A percentile compares a stretch with the other conserved stretches of the same genome.
phyloP scores from a whole-genome alignment of 352 stramenopile species.

The Globisporangium takayamanum region DNA sequence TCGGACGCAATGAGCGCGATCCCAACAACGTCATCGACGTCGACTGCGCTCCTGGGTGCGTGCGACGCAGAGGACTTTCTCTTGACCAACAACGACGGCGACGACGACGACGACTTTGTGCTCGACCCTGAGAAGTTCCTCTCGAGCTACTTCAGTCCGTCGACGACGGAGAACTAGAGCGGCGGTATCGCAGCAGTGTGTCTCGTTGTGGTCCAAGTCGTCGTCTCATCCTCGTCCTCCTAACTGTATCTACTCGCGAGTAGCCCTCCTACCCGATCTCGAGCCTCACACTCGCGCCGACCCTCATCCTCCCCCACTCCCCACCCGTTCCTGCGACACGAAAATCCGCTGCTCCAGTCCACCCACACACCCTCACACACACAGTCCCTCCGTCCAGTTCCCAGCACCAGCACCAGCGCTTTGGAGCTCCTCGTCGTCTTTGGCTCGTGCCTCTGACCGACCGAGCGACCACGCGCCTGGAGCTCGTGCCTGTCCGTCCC shows the following conservation, averaged over 20 bases:
- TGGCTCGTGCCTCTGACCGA: not conserved
- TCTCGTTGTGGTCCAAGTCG: not conserved
- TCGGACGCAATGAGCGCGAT: constrained; percentile 8
- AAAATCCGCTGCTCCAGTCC: too few species aligned
- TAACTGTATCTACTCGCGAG: constrained; percentile 8
- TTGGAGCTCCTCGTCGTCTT: too few species aligned
- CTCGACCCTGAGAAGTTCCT: constrained; percentile 84
- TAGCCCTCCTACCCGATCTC: constrained; percentile 4
- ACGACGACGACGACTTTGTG: constrained; percentile 80
- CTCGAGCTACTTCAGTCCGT: constrained; percentile 72
- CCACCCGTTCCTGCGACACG: too few species aligned
- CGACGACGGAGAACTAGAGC: constrained; percentile 5
- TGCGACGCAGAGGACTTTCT: constrained; percentile 21
- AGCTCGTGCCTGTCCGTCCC: not conserved
- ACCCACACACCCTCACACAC: too few species aligned
- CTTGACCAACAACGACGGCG: constrained; percentile 16
- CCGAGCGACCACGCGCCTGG: too few species aligned
- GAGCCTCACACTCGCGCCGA: not conserved
- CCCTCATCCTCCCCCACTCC: not conserved
- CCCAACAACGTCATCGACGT: constrained; percentile 16
- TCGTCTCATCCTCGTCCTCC: not conserved
- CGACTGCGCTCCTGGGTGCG: constrained; percentile 16
- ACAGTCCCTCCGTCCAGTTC: not conserved
- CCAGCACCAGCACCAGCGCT: not conserved
- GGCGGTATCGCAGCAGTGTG: not conserved